Conservation (phyloP, 83 land plant genomes). For the Larix sibirica region DNA sequence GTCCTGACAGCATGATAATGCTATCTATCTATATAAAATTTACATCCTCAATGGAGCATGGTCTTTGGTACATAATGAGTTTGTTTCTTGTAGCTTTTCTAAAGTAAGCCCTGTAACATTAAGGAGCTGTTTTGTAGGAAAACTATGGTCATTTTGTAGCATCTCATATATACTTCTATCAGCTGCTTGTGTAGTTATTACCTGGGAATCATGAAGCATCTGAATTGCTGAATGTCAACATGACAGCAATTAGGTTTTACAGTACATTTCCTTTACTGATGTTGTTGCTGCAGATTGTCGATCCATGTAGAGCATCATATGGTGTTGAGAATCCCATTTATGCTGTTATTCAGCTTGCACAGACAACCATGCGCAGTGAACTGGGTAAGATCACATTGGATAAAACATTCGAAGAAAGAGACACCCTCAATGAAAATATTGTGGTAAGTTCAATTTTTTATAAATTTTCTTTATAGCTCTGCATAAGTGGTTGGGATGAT, state of each 20-base stretch:
- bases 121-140: too few relatives aligned
- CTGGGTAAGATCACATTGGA: conserved; percentile 95
- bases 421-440: conserved; percentile 88
- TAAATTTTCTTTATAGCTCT: background rate
- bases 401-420: conserved; percentile 94
- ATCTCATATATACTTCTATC: background rate
- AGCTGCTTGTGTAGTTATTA: background rate
- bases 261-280: conserved; percentile 2
- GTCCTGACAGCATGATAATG: too few relatives aligned
- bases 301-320: conserved; percentile 88
- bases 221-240: background rate
- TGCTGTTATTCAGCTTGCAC: conserved; percentile 94
- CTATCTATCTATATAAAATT: background rate
- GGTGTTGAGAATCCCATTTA: conserved; percentile 91
- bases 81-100: background rate
- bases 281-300: conserved; percentile 66
- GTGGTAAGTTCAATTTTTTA: conserved; percentile 55
- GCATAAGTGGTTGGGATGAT: too few relatives aligned
- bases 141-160: too few relatives aligned
- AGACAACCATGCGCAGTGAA: conserved; percentile 97
- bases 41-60: background rate
- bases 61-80: background rate
- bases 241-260: background rate
- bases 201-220: background rate
- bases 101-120: background rate